These are phyloP conservation scores for Nemania bipapillata DNA, from an alignment of 2,329 filamentous ascomycete species.

Conservation along the genomic window DNA sequence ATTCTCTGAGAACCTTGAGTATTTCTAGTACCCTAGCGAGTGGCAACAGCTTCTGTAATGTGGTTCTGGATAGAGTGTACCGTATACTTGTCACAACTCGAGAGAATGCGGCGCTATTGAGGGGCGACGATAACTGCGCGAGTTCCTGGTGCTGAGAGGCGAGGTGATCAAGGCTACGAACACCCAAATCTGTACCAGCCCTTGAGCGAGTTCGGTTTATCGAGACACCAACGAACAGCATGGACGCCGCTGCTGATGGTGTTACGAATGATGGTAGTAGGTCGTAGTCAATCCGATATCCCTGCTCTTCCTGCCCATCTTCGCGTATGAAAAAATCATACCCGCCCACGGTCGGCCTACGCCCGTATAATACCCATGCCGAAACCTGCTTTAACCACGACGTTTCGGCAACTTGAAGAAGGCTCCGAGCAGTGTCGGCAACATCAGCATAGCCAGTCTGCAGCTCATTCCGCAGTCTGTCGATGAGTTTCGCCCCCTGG, in stretches of 20 bases:
- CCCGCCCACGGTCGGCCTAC: conserved; percentile 78
- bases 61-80: conserved; percentile 82
- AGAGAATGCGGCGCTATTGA: conserved; percentile 77
- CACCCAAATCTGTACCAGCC: conserved; percentile 57
- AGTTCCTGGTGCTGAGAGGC: conserved; percentile 76
- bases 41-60: conserved; percentile 83
- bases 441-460: conserved; percentile 91
- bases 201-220: conserved; percentile 81
- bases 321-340: conserved; percentile 87
- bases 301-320: conserved; percentile 58
- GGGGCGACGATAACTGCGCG: conserved; percentile 74
- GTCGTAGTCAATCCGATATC: conserved; percentile 67
- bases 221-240: conserved; percentile 90
- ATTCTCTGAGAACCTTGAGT: conserved; percentile 81
- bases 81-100: conserved; percentile 80
- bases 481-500: conserved; percentile 78
- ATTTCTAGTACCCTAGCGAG: conserved; percentile 79
- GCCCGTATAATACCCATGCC: conserved; percentile 90
- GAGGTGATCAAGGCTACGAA: conserved; percentile 68
- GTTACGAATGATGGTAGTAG: conserved; percentile 85
- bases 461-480: conserved; percentile 77
- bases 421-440: conserved; percentile 76
- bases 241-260: conserved; percentile 77
- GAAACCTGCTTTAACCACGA: conserved; percentile 92
- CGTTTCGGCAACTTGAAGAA: conserved; percentile 82